Evolutionary conservation across 169 alveolate genomes (phyloP).

Genomic region (Perkinsus chesapeaki): DNA sequence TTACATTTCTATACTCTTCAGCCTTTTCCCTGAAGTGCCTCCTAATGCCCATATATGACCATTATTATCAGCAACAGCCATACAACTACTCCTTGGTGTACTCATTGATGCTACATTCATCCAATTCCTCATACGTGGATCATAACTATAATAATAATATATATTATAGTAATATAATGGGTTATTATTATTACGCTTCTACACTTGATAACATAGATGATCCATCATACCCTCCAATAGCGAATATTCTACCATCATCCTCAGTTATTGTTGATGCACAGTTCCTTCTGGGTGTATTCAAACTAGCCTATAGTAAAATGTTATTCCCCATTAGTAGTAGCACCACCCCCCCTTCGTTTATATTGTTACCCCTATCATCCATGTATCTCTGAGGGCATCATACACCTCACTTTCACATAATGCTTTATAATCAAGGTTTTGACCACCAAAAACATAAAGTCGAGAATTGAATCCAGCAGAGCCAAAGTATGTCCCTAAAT

Average conservation of each 20-base stretch:
- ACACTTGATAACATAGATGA: slow-evolving; percentile 53
- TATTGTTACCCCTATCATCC: slow-evolving; percentile 44
- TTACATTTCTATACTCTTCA: slow-evolving; percentile 63
- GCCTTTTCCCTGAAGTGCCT: slow-evolving; percentile 72
- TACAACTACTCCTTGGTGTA: slow-evolving; percentile 55
- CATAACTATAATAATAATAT: slow-evolving; percentile 39
- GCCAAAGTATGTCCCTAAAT: slow-evolving; percentile 48
- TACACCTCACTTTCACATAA: slow-evolving; percentile 77
- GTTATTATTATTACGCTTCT: slow-evolving; percentile 41
- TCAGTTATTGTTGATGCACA: slow-evolving; percentile 49
- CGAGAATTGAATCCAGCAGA: slow-evolving; percentile 50
- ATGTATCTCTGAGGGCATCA: slow-evolving; percentile 68
- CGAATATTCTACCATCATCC: slow-evolving; percentile 47
- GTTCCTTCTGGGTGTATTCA: slow-evolving; percentile 66
- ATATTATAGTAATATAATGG: background rate
- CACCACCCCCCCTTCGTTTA: background rate
- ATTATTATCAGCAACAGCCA: background rate
- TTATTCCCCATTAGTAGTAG: no score
- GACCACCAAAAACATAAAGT: slow-evolving; percentile 75
- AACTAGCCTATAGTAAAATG: slow-evolving; percentile 25
- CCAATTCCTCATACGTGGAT: slow-evolving; percentile 72
- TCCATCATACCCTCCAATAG: slow-evolving; percentile 77
- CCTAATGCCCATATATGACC: slow-evolving; percentile 60
- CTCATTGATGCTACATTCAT: slow-evolving; percentile 60
- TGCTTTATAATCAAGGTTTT: slow-evolving; percentile 77